These are phyloP conservation scores for Botrytis elliptica DNA, from an alignment of 2,329 filamentous ascomycete genomes.

Conservation along the genomic window DNA sequence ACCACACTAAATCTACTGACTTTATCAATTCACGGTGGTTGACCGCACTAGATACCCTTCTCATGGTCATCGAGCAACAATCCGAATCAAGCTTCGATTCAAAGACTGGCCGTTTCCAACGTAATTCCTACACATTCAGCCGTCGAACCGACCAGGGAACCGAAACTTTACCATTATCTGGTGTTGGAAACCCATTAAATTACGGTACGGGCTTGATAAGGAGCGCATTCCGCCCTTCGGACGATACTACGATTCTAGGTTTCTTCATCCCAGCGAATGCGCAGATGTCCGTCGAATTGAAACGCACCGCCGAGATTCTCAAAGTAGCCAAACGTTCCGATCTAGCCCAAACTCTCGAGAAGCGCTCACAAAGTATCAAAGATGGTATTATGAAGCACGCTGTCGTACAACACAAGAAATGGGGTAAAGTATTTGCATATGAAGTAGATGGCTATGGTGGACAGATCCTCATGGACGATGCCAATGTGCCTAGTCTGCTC, in stretches of 20 bases:
- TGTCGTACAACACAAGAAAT: conserved; percentile 71
- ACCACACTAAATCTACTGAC: conserved; percentile 71
- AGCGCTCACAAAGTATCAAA: conserved; percentile 61
- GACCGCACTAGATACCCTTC: conserved; percentile 69
- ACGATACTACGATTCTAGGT: conserved; percentile 90
- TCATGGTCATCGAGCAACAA: conserved; percentile 75
- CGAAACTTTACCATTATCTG: conserved; percentile 80
- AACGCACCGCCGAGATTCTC: conserved; percentile 71
- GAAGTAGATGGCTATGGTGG: conserved; percentile 87
- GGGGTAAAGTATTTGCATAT: conserved; percentile 78
- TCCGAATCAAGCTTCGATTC: conserved; percentile 77
- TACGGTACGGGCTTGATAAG: conserved; percentile 80
- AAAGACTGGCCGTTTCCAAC: conserved; percentile 59
- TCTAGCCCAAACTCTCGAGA: conserved; percentile 55
- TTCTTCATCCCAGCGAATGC: conserved; percentile 96
- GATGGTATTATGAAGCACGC: conserved; percentile 83
- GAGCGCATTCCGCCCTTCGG: conserved; percentile 90
- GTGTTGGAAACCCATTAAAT: conserved; percentile 89
- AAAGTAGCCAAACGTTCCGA: conserved; percentile 53
- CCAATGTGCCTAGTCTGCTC: conserved; percentile 79
- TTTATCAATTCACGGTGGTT: conserved; percentile 81
- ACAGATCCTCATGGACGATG: conserved; percentile 82
- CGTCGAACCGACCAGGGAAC: conserved; percentile 78
- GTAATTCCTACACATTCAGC: conserved; percentile 85
- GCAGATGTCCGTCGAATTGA: conserved; percentile 89